Evolutionary conservation across 2,329 filamentous ascomycete species (phyloP), one percentile per base, ranked within the genome.

Genomic region (Endoconidiophora laricicola): DNA sequence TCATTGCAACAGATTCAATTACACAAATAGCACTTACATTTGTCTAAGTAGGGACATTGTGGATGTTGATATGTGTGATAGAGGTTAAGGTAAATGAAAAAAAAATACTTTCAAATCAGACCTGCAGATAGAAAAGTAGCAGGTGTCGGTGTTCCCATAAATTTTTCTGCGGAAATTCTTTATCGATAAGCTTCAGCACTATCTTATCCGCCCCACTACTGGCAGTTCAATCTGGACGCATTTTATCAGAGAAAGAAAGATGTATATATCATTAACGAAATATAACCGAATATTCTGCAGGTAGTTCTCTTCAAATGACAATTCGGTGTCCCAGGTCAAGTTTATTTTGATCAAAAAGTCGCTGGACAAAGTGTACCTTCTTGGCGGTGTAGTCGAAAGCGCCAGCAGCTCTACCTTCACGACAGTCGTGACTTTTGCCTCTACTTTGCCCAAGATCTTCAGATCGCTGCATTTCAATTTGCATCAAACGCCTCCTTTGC

Each of bases 1-100:
- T 47, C 14, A 39, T 29, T 18, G 10, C 9, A 33, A 24, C 18
- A 4, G 6, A 23, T 26, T 7, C 1, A 9, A 16, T 23, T n/a
- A 3, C 6, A 10, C 2, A 38, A 1, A 16, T 18, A 5, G 7
- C 14, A 50, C 52, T 29, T 53, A 53, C 52, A 53, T 50, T 50
- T 53, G 47, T 53, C 52, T 53, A 33, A 53, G 52, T 44, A 53
- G 50, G 20, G 52, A 53, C 47, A 53, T 53, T 44, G 26, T 53
- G 48, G 37, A 16, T 23, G 4, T 37, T 4, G 36, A 39, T 48
- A 7, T n/a, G 20, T 43, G 20, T 33, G 42, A 33, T 44, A 22
- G 14, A 45, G 12, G 14, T 48, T 18, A 14, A 48, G 37, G 47
- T 42, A 7, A 46, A 43, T 39, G 38, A 46, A 24, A 39, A 44